Base-by-base conservation (phyloP, 176 grass and related monocot genomes). In the Aegilops bicornis region DNA sequence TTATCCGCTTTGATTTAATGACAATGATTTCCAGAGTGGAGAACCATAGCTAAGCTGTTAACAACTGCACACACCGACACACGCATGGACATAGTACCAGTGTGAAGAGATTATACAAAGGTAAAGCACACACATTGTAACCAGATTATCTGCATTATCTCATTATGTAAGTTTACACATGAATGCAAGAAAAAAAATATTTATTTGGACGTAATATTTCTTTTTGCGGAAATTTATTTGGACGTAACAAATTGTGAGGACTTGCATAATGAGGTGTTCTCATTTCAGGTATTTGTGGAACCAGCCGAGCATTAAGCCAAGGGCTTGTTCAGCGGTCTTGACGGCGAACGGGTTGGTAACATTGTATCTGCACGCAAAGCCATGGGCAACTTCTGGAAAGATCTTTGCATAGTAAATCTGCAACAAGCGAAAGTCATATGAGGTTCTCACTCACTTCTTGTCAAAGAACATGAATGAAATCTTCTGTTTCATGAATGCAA, bases 371-470 rank as follows among this genome's bases (percentile, higher is more conserved):
- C 77, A 75, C 8, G 82, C 82, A 47, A 89, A 89, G 6, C 87
- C 82, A 80, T 81, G 87, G 1, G 0, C 8, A 66, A 45, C 45
- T 27, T 47, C 45, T 10, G 32, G 77, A 4, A 89, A 89, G 59
- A 89, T 33, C 52, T 65, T 89, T 13, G 68, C 59, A 3, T 58
- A 89, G 82, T 85, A 85, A 59, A 89, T 42, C 87, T 89, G 82
- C 54, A 84, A 73, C 29, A 81, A 17, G 13, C 1, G 30, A 23
- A 43, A 1, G 6, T 24, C 14, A 64, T 35, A 47, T 80, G 25
- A 80, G 27, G 20, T 14, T 60, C 19, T 31, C 22, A 77, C 9
- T 76, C 17, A 3, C 3, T 27, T 29, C 8, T 52, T 76, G 25
- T 31, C 30, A 32, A 77, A 22, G 74, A 33, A 56, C 48, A 56